Evolutionary conservation across 306 rosid genomes (phyloP).

Genomic region (Quercus ilex): DNA sequence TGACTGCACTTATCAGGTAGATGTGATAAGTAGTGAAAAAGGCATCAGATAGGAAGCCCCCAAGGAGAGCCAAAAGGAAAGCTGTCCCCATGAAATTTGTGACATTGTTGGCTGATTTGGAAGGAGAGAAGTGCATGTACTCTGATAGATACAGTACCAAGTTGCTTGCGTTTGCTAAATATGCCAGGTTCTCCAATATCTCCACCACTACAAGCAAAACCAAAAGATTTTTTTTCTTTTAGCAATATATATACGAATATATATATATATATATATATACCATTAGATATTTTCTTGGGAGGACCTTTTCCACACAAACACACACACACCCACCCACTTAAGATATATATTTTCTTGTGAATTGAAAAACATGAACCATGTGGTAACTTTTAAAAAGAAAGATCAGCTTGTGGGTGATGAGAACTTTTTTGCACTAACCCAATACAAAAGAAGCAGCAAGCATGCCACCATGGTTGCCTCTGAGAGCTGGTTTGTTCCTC

Average conservation of each 20-base stretch:
- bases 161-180: constrained; percentile 88
- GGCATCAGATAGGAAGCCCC: constrained; percentile 89
- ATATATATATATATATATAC: not conserved
- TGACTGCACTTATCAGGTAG: constrained; percentile 76
- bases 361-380: not conserved
- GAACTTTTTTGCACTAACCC: constrained; percentile 39
- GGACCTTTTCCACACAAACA: not conserved
- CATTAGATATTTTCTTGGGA: too few species aligned
- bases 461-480: constrained; percentile 87
- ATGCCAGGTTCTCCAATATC: constrained; percentile 87
- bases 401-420: too few species aligned
- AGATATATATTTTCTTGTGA: not conserved
- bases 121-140: constrained; percentile 81
- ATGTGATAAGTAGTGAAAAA: constrained; percentile 76
- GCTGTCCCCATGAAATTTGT: constrained; percentile 97
- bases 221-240: not conserved
- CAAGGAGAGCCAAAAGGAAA: constrained; percentile 91
- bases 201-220: constrained; percentile 57
- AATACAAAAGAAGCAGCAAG: constrained; percentile 76
- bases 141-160: constrained; percentile 60
- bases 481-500: constrained; percentile 69
- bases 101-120: constrained; percentile 80
- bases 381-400: not conserved
- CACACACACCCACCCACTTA: not conserved
- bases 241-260: not conserved